Conservation (phyloP, 2,329 filamentous ascomycete genomes). For the Neophaeococcomyces mojaviensis region DNA sequence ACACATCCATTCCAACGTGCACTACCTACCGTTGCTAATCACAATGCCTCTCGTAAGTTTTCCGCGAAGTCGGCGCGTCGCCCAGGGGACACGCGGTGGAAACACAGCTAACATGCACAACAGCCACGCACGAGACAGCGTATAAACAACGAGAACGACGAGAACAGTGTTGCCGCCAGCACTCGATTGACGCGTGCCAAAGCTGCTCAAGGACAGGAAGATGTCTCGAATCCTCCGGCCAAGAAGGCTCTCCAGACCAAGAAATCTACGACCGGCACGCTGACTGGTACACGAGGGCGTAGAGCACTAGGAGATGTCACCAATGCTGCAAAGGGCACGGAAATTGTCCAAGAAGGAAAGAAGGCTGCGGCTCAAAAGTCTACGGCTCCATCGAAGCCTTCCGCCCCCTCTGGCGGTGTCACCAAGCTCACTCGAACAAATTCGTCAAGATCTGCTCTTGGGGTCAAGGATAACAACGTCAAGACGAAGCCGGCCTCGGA, state of each 20-base stretch:
- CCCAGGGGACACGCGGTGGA: slow-evolving; percentile 19
- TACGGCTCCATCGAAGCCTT: slow-evolving; percentile 67
- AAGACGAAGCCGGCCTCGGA: slow-evolving; percentile 57
- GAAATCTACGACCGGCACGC: slow-evolving; percentile 50
- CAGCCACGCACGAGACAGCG: slow-evolving; percentile 65
- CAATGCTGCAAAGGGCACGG: slow-evolving; percentile 70
- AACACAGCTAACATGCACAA: slow-evolving; percentile 34
- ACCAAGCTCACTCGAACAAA: slow-evolving; percentile 60
- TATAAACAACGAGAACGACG: slow-evolving; percentile 88
- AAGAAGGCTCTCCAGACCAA: slow-evolving; percentile 64
- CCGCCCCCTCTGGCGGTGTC: slow-evolving; percentile 66
- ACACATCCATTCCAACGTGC: slow-evolving; percentile 4
- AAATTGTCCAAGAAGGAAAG: slow-evolving; percentile 62
- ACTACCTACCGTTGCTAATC: slow-evolving; percentile 12
- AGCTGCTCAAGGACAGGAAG: slow-evolving; percentile 57
- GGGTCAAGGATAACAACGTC: slow-evolving; percentile 53
- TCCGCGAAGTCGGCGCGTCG: neutral
- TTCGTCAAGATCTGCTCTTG: slow-evolving; percentile 56
- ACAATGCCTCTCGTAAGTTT: slow-evolving; percentile 24
- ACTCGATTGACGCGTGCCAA: slow-evolving; percentile 91
- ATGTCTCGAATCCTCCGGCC: slow-evolving; percentile 53
- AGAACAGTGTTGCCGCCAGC: slow-evolving; percentile 60
- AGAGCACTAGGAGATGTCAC: slow-evolving; percentile 88
- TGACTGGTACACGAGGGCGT: slow-evolving; percentile 54
- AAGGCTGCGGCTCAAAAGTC: slow-evolving; percentile 59